Evolutionary conservation across 768 basidiomycete species (phyloP), one percentile per base, ranked within the genome.

Genomic region (Bullera alba): DNA sequence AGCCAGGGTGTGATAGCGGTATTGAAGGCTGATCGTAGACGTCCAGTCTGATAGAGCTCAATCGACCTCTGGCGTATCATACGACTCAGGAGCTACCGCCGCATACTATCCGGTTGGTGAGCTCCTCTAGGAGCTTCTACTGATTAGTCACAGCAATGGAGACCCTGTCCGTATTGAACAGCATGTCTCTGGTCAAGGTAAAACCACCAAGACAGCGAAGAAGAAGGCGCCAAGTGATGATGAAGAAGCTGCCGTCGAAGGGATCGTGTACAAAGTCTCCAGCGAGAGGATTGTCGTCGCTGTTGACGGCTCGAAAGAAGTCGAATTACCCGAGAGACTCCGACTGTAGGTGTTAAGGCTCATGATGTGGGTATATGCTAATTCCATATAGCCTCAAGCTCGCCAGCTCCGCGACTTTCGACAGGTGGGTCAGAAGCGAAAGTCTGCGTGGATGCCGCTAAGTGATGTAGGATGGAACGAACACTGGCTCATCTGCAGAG

Each of bases 361-460:
- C 23, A 27, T 28, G 30, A 36, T 34, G 17, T 17, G 22, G 17
- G 23, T 17, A 39, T 39, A 35, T 53, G 28, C 19, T 45, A 30
- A 37, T 50, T 14, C 16, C 15, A 10, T n/a, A n/a, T 51, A 77
- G 76, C 2, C 69, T 96, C 45, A 96, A 96, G 66, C 77, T 93
- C 2, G 90, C 90, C 12, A 96, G 96, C 60, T 89, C 83, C 48
- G 82, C 87, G 15, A 97, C 92, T 0, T 91, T 86, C 67, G 88
- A 91, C 61, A 79, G 91, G 65, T 61, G 10, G 29, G 54, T 50
- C 17, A 21, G 15, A n/a, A 16, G 14, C 17, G 4, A 25, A n/a
- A n/a, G n/a, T n/a, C n/a, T n/a, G n/a, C 17, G 5, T 16, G 8
- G 30, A 22, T 3, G 4, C 5, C n/a, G 27, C 14, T 46, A 36